Base-by-base conservation (phyloP, 129 eudicot genomes). In the Sambucus nigra region DNA sequence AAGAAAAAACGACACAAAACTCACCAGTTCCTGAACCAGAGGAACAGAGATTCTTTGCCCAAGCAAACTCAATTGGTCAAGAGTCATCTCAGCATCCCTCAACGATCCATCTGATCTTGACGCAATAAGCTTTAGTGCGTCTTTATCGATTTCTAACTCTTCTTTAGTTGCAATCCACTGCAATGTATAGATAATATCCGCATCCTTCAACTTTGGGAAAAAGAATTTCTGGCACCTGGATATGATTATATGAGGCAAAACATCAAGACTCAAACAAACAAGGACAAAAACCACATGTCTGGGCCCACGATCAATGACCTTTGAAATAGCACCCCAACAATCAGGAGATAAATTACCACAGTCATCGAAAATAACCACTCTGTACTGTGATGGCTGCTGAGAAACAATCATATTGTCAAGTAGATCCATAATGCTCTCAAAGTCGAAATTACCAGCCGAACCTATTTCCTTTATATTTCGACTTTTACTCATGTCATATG, bases 81-180 rank as follows among this genome's bases (percentile, higher is more conserved):
- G 81, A 25, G 96, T 92, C 99, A 92, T 92, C 78, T 92, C 96
- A 15, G 96, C 99, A 59, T 92, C 99, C 64, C 99, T 74, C 67
- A 92, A 64, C 7, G 99, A 92, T 24, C 99, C 99, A 74, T 86
- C 91, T 32, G 99, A 86, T 57, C 93, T 82, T 9, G 99, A 86
- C 38, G 99, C 91, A 65, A 92, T 82, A 70, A 92, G 94, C 75
- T 82, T 86, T n/a, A 92, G 50, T 2, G 99, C 96, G 68, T 82
- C 99, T 71, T 75, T 80, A 66, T 92, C 92, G 12, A 86, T 80
- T 44, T 86, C 91, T 14, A 86, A 70, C 41, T 75, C 80, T 71
- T 92, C 99, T 75, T 86, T 86, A 5, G 84, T 69, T 20, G 96
- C 80, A 60, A 92, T 92, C 82, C 80, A 75, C 33, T 82, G 96